Conservation (phyloP, 139 green algal species). For the Yamagishiella unicocca region DNA sequence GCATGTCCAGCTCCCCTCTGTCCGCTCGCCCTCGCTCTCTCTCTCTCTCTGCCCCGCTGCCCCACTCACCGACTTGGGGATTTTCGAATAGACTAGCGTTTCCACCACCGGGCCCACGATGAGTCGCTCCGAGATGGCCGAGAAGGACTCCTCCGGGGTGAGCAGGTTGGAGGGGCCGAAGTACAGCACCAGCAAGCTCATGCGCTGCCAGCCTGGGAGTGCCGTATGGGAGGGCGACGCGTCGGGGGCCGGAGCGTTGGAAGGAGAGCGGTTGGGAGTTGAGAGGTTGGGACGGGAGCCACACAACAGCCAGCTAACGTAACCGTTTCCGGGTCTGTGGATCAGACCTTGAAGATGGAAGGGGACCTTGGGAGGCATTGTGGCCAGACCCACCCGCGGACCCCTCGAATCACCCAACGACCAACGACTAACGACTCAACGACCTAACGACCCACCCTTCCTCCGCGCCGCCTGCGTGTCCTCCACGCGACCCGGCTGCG, state of each 20-base stretch:
- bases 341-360: too few species aligned
- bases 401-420: too few species aligned
- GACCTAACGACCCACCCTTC: slow-evolving; percentile 44
- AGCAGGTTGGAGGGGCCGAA: slow-evolving; percentile 73
- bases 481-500: slow-evolving; percentile 51
- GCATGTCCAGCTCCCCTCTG: neutral
- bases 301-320: too few species aligned
- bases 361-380: too few species aligned
- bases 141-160: slow-evolving; percentile 67
- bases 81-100: slow-evolving; percentile 92
- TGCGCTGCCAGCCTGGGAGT: slow-evolving; percentile 87
- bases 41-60: neutral
- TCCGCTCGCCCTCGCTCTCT: neutral
- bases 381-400: too few species aligned
- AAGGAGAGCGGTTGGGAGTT: neutral
- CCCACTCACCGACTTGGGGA: slow-evolving; percentile 57
- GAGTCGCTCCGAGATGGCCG: slow-evolving; percentile 76
- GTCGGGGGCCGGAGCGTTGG: too few species aligned
- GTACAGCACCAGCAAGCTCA: slow-evolving; percentile 94
- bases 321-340: too few species aligned
- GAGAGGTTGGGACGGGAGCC: too few species aligned
- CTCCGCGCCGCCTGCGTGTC: slow-evolving; percentile 60
- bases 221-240: too few species aligned
- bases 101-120: slow-evolving; percentile 92
- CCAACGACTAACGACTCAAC: too few species aligned